These are phyloP conservation scores for Suillus occidentalis DNA, from an alignment of 768 basidiomycete genomes.

Conservation along the genomic window DNA sequence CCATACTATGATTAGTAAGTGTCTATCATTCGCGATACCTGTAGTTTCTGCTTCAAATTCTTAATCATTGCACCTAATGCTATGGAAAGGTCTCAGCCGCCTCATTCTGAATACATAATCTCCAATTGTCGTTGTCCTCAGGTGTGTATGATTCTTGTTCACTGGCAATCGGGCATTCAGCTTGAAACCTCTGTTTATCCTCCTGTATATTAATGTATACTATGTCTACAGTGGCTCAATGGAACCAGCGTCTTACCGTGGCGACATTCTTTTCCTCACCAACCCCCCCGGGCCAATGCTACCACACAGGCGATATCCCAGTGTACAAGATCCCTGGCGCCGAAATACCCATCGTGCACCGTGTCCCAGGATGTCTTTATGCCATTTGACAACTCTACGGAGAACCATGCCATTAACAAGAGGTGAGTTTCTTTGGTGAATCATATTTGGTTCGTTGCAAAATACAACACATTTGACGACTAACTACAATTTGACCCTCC, in stretches of 20 bases:
- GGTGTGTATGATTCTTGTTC: conserved; percentile 46
- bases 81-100: conserved; percentile 95
- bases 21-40: neutral
- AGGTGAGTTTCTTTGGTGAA: conserved; percentile 17
- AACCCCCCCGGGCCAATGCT: conserved; percentile 74
- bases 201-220: neutral
- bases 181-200: neutral
- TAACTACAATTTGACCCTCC: neutral
- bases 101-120: conserved; percentile 90
- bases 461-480: neutral
- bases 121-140: conserved; percentile 95
- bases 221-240: conserved; percentile 72
- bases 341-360: conserved; percentile 95
- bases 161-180: conserved; percentile 2
- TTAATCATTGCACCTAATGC: conserved; percentile 93
- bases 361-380: conserved; percentile 72
- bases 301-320: conserved; percentile 92
- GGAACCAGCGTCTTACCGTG: conserved; percentile 95
- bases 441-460: neutral
- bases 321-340: conserved; percentile 95
- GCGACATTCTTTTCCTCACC: conserved; percentile 93
- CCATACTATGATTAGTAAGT: conserved; percentile 34
- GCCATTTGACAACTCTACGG: conserved; percentile 30
- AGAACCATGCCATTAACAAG: conserved; percentile 17
- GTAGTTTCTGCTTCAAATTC: conserved; percentile 86